Evolutionary conservation across 768 basidiomycete genomes (phyloP).

Genomic region (Xerocomus potaroensis): DNA sequence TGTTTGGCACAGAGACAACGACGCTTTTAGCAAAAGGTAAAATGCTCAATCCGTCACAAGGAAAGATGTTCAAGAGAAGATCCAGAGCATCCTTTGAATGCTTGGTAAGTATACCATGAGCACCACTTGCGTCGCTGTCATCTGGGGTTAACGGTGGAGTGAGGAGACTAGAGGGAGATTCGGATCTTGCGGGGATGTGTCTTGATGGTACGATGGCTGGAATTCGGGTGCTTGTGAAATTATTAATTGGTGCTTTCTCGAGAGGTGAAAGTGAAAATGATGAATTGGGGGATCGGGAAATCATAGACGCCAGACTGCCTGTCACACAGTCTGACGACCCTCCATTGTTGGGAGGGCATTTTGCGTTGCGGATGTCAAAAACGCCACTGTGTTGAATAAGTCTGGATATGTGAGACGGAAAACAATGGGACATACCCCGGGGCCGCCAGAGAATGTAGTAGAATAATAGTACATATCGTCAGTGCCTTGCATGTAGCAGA

Average conservation of each 20-base stretch:
- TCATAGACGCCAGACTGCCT: constrained; percentile 76
- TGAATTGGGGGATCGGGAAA: constrained; percentile 41
- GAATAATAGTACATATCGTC: constrained; percentile 87
- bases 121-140: constrained; percentile 43
- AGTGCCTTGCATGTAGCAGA: constrained; percentile 79
- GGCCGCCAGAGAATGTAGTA: constrained; percentile 91
- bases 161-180: constrained; percentile 40
- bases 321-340: constrained; percentile 96
- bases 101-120: constrained; percentile 40
- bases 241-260: constrained; percentile 17
- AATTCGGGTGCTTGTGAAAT: constrained; percentile 18
- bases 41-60: constrained; percentile 61
- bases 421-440: constrained; percentile 55
- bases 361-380: constrained; percentile 87
- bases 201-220: constrained; percentile 36
- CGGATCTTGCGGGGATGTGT: constrained; percentile 38
- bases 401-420: neutral
- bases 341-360: constrained; percentile 96
- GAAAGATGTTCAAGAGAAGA: constrained; percentile 76
- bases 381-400: constrained; percentile 62
- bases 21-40: constrained; percentile 75
- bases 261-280: constrained; percentile 29
- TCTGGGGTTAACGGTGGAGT: constrained; percentile 85
- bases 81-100: constrained; percentile 64
- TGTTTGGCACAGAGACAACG: constrained; percentile 62